phyloP scores from a whole-genome alignment of 2,329 filamentous ascomycete species.

The Ophiocordyceps camponoti-rufipedis region DNA sequence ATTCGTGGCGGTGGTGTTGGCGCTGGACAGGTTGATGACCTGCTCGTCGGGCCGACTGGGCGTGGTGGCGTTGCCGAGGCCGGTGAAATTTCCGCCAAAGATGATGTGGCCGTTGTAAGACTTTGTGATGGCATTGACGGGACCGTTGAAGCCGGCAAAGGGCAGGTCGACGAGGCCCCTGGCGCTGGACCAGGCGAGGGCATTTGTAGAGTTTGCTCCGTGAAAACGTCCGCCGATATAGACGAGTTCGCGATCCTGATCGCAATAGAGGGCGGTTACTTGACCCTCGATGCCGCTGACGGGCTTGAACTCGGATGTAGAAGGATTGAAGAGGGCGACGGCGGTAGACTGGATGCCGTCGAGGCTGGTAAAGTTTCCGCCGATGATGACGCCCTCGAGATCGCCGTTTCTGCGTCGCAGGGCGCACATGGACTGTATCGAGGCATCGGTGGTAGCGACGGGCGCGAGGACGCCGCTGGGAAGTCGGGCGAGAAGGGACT shows the following conservation, averaged over 20 bases:
- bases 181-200: constrained; percentile 57
- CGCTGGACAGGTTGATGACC: constrained; percentile 67
- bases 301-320: constrained; percentile 50
- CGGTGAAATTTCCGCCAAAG: constrained; percentile 81
- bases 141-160: constrained; percentile 89
- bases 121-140: constrained; percentile 70
- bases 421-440: constrained; percentile 76
- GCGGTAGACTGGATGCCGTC: constrained; percentile 58
- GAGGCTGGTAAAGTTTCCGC: constrained; percentile 89
- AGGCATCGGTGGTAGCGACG: constrained; percentile 60
- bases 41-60: constrained; percentile 53
- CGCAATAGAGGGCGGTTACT: constrained; percentile 70
- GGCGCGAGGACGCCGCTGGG: constrained; percentile 71
- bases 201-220: constrained; percentile 69
- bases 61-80: constrained; percentile 62
- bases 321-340: constrained; percentile 65
- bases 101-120: constrained; percentile 68
- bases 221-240: constrained; percentile 83
- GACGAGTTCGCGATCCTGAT: constrained; percentile 56
- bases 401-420: constrained; percentile 50
- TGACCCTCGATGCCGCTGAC: constrained; percentile 67
- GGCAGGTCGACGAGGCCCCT: constrained; percentile 63
- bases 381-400: constrained; percentile 61
- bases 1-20: constrained; percentile 49
- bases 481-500: constrained; percentile 62